Evolutionary conservation across 176 grass and related monocot species (phyloP), one percentile per base, ranked within the genome.

Genomic region (Dactylis glomerata): DNA sequence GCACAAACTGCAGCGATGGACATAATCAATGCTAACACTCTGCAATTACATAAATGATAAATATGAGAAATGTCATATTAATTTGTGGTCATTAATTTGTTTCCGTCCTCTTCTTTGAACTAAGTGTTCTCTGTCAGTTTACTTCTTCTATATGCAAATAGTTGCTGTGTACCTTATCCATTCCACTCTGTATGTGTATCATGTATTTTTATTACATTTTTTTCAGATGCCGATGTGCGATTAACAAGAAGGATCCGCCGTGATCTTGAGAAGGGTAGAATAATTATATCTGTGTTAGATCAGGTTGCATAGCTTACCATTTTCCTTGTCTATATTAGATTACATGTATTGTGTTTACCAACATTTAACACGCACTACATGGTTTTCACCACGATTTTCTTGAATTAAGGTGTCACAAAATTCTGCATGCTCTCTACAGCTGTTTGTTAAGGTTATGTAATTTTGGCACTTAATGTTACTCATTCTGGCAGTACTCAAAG

Each of bases 201-300:
- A 50, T 50, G 59, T 77, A 27, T 81, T 73, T 44, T 73, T 83
- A 46, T 58, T 86, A 33, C n/a, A 65, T 68, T 73, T 69, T 77
- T 77, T 63, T 73, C 81, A 99, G 96, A 99, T 74, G 71, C 27
- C 50, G 71, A 74, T 50, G 71, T 74, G 71, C 71, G 71, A 50
- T 74, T 74, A 74, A 50, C 71, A 50, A 74, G 71, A 27, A 74
- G 71, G 45, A 50, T 74, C 71, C 44, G 27, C 20, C 44, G 96
- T 70, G 96, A 99, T 82, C 94, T 89, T 44, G 93, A 94, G 56
- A 99, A 92, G 69, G 91, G 85, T 88, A 94, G 96, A 92, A 88
- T 94, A 91, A 95, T 99, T 82, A 99, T 85, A 89, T 81, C 86
- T 70, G 93, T 99, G 38, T 74, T 99, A 55, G 96, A 99, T 87